Evolutionary conservation across 2,329 filamentous ascomycete genomes (phyloP).

Genomic region (Aspergillus quadricinctus): DNA sequence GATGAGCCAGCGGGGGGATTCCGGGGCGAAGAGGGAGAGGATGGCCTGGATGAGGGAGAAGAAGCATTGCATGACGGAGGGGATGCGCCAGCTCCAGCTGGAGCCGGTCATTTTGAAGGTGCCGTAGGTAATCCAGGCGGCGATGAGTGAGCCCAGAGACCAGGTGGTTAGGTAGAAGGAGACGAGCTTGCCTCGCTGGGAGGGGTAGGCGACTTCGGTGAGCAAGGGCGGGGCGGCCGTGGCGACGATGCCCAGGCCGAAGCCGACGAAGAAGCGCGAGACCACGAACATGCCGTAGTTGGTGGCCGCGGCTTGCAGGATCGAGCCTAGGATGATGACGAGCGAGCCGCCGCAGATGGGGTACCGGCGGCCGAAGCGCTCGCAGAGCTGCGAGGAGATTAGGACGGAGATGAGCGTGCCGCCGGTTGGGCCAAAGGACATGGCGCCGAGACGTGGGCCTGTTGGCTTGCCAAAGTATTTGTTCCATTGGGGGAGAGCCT

Average conservation of each 20-base stretch:
- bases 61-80: constrained; percentile 17
- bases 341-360: constrained; percentile 37
- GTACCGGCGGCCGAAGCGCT: constrained; percentile 15
- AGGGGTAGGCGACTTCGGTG: constrained; percentile 22
- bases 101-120: constrained; percentile 24
- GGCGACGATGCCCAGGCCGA: constrained; percentile 17
- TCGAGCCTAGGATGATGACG: constrained; percentile 30
- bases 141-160: constrained; percentile 24
- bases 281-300: constrained; percentile 24
- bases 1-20: background rate
- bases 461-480: constrained; percentile 22
- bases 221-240: constrained; percentile 21
- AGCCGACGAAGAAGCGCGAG: constrained; percentile 19
- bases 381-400: constrained; percentile 16
- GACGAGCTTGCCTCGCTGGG: constrained; percentile 18
- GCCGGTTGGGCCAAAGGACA: constrained; percentile 6
- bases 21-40: background rate
- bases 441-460: constrained; percentile 5
- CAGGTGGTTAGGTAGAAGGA: constrained; percentile 15
- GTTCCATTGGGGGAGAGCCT: constrained; percentile 42
- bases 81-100: constrained; percentile 44
- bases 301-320: constrained; percentile 18
- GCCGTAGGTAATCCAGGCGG: constrained; percentile 24
- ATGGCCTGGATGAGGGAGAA: background rate
- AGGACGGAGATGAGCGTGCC: constrained; percentile 15